Conservation (phyloP, 2,329 filamentous ascomycete species). For the Sporothrix dimorphospora region DNA sequence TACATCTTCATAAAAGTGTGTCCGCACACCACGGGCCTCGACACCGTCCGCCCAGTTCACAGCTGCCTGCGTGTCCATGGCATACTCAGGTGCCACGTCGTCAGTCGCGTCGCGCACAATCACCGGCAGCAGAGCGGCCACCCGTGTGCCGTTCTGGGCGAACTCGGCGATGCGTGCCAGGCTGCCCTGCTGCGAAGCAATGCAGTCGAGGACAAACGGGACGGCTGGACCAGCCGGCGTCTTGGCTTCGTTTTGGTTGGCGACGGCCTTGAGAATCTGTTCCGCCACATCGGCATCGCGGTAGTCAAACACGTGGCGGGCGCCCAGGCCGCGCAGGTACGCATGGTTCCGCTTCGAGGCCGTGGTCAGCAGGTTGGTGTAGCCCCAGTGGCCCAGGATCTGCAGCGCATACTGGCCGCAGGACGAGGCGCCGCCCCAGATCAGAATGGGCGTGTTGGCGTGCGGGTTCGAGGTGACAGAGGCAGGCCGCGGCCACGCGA, state of each 20-base stretch:
- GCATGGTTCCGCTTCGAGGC: neutral
- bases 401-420: slow-evolving; percentile 18
- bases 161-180: neutral
- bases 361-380: slow-evolving; percentile 12
- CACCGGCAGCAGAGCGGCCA: neutral
- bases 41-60: slow-evolving; percentile 16
- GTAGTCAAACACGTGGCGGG: neutral
- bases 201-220: slow-evolving; percentile 20
- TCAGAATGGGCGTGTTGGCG: slow-evolving; percentile 3
- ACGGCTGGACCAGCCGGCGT: neutral
- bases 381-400: slow-evolving; percentile 10
- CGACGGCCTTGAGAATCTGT: neutral
- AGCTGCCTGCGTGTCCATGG: neutral
- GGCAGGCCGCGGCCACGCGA: neutral
- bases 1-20: slow-evolving; percentile 19
- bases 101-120: slow-evolving; percentile 4
- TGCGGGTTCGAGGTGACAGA: neutral
- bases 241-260: neutral
- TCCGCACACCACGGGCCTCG: slow-evolving; percentile 6
- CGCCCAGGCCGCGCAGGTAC: neutral
- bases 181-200: slow-evolving; percentile 14
- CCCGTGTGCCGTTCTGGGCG: neutral
- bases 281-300: neutral
- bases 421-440: slow-evolving; percentile 20
- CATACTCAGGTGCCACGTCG: neutral